Base-by-base conservation (phyloP, 495 filamentous ascomycete species). In the Penicillium macrosclerotiorum region DNA sequence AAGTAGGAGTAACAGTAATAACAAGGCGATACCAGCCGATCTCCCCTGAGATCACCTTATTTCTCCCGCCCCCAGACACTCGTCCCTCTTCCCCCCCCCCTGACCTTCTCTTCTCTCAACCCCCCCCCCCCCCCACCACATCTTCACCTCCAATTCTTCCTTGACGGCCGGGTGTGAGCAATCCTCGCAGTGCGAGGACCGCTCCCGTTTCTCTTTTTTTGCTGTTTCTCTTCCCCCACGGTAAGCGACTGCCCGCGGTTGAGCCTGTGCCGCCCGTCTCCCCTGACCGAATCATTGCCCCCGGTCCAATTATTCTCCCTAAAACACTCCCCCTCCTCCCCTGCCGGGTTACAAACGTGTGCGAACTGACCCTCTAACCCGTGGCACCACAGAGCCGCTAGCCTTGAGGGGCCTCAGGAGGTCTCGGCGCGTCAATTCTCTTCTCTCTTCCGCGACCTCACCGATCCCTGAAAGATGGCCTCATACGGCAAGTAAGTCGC, bases 401-500 rank as follows among this genome's bases (percentile, higher is more conserved):
- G 26, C 45, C 37, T 50, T 17, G 37, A 45, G 47, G 27, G 59
- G 33, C 55, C 52, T 59, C 56, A 60, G 53, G 59, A 60, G 56
- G 51, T 60, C 56, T 55, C 45, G 55, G 46, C 50, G 59, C 56
- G 46, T 51, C 43, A 40, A 49, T 42, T 51, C 47, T 39, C 36
- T 45, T 53, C 37, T 44, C 26, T 25, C 33, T 35, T 37, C 47
- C 47, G 31, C 50, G 27, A 44, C 43, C 30, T 38, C 49, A 45
- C 31, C 17, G 39, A 43, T 41, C 24, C 38, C 27, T 16, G 30
- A 42, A 55, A 55, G 42, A 55, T 63, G 55, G 62, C 62, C 23
- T 64, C 64, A 23, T 68, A 68, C 48, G 67, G 62, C 59, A 72
- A 74, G 71, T 74, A 56, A 54, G 70, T 69, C 24, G 5, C 17